Percentiles rank a stretch among this genome's conserved stretches.
Conservation (phyloP, 768 basidiomycete species). For the Tulasnella sp. region DNA sequence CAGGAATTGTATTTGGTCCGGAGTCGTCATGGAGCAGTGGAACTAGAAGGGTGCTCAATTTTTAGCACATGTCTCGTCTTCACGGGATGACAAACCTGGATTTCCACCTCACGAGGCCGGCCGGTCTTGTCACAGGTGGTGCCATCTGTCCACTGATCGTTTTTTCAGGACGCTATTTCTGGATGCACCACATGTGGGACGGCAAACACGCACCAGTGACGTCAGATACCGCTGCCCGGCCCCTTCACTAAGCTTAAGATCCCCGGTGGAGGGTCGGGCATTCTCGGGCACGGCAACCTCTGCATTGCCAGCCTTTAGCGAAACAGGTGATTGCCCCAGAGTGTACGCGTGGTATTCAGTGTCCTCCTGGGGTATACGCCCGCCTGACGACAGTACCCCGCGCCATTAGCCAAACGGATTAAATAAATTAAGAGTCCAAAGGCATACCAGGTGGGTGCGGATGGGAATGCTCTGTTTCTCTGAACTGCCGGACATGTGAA, state of each 20-base stretch:
- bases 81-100: constrained; percentile 51
- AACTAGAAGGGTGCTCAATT: constrained; percentile 38
- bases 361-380: constrained; percentile 75
- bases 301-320: constrained; percentile 34
- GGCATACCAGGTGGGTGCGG: constrained; percentile 50
- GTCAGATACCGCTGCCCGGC: constrained; percentile 78
- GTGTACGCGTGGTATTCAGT: constrained; percentile 51
- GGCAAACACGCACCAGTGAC: constrained; percentile 22
- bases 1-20: constrained; percentile 79
- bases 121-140: constrained; percentile 90
- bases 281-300: constrained; percentile 33
- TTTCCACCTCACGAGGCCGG: constrained; percentile 76
- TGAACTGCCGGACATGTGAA: constrained; percentile 90
- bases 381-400: constrained; percentile 32
- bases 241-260: constrained; percentile 43
- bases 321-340: constrained; percentile 52
- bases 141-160: constrained; percentile 61
- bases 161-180: background rate
- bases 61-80: background rate
- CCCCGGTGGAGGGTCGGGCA: constrained; percentile 4
- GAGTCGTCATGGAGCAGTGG: constrained; percentile 91
- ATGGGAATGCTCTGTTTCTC: constrained; percentile 57
- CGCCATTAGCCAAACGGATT: background rate
- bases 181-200: background rate
- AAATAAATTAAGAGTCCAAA: background rate